Evolutionary conservation across 352 stramenopile genomes (phyloP), one percentile per base, ranked within the genome.

Genomic region (Globisporangium solare): DNA sequence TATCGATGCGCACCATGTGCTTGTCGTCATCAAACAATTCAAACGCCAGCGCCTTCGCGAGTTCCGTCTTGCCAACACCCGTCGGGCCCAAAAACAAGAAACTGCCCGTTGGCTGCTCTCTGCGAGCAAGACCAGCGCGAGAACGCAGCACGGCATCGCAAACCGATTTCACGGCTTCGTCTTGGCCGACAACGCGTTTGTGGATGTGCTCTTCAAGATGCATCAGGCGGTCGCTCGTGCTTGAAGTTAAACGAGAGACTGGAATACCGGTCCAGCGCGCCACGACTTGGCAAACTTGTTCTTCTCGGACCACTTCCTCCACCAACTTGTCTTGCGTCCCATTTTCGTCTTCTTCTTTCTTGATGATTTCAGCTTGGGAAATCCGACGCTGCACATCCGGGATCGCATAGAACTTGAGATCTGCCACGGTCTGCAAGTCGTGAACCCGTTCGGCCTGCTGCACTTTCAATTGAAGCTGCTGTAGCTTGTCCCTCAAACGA

Each of bases 21-120:
- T 97, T 96, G 48, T 98, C 92, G 27, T 97, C 85, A 67, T 98
- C 92, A 51, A 99, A 99, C 2, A 99, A 71, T 57, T 98, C 91
- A 49, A 79, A 83, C 45, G 96, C 96, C 21, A 99, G 66, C 3
- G 90, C 92, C 68, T 99, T 99, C 2, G 94, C 91, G 15, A 98
- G 68, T 52, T 98, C 86, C 0, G 94, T 98, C 73, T 98, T 98
- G 51, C 95, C 95, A 6, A 98, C 94, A 62, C 96, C 96, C 1
- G 95, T 98, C 6, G 94, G 94, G 6, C 96, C 96, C 1, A 98
- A 61, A 64, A 99, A 99, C 18, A 99, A 59, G 61, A 98, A 98
- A n/a, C 82, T 96, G 27, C 91, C 94, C 12, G 93, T 97, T 6
- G 96, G 96, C 45, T 98, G 89, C 12, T 88, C 86, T 32, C 70